These are phyloP conservation scores for Lachnellula subtilissima DNA, from an alignment of 2,329 filamentous ascomycete genomes.

Conservation along the genomic window DNA sequence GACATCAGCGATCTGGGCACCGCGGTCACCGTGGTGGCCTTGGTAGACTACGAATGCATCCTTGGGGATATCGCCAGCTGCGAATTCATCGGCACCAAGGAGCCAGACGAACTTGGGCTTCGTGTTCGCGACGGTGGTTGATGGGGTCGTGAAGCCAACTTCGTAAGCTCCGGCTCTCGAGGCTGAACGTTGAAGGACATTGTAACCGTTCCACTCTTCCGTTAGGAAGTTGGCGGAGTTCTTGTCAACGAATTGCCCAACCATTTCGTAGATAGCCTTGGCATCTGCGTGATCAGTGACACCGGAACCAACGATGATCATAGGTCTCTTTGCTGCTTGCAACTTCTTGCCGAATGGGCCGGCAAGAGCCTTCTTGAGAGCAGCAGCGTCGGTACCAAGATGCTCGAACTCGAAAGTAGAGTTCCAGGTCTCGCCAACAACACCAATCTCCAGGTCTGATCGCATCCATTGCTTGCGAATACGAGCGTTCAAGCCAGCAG, in stretches of 20 bases:
- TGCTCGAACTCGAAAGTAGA: constrained; percentile 96
- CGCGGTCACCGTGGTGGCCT: constrained; percentile 92
- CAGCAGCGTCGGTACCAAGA: constrained; percentile 71
- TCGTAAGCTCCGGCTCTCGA: constrained; percentile 92
- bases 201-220: constrained; percentile 94
- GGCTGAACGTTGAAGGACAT: constrained; percentile 88
- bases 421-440: constrained; percentile 85
- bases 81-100: constrained; percentile 88
- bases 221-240: constrained; percentile 83
- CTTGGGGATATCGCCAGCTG: constrained; percentile 81
- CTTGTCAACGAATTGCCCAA: constrained; percentile 90
- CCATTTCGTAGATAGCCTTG: constrained; percentile 86
- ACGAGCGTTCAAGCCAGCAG: constrained; percentile 88
- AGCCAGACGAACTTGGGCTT: constrained; percentile 96
- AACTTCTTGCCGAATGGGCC: constrained; percentile 93
- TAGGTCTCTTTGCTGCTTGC: constrained; percentile 78
- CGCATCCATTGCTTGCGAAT: constrained; percentile 98
- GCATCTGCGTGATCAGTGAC: constrained; percentile 88
- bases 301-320: constrained; percentile 93
- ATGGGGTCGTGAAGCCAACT: constrained; percentile 88
- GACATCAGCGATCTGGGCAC: constrained; percentile 88
- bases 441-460: constrained; percentile 86
- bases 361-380: constrained; percentile 78
- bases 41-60: constrained; percentile 97
- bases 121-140: constrained; percentile 72